phyloP scores from a whole-genome alignment of 257 asterid species.

The Lavandula angustifolia region DNA sequence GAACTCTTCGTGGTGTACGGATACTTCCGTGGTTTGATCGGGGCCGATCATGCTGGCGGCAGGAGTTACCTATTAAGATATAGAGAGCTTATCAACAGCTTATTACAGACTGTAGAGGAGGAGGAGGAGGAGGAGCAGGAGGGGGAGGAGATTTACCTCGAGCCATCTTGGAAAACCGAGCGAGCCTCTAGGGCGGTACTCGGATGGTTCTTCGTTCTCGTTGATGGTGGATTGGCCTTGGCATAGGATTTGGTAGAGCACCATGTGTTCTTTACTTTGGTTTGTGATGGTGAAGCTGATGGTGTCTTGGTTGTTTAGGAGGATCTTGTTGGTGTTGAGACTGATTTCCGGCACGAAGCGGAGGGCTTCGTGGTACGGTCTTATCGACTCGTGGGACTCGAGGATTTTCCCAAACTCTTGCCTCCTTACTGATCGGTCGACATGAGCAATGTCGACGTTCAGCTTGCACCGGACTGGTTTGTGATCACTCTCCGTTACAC shows the following conservation, averaged over 20 bases:
- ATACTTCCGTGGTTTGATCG: slow-evolving; percentile 55
- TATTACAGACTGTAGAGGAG: background rate
- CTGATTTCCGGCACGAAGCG: slow-evolving; percentile 64
- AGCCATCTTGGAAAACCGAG: slow-evolving; percentile 95
- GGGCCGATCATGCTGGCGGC: slow-evolving; percentile 67
- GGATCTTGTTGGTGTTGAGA: slow-evolving; percentile 49
- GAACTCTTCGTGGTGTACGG: slow-evolving; percentile 63
- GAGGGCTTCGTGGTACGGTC: slow-evolving; percentile 52
- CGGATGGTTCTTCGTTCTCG: slow-evolving; percentile 50
- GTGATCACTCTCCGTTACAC: slow-evolving; percentile 93
- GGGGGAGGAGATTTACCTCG: slow-evolving; percentile 47
- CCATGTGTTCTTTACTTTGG: slow-evolving; percentile 60
- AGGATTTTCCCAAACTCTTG: slow-evolving; percentile 71
- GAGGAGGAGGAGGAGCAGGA: background rate
- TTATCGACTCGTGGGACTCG: slow-evolving; percentile 45
- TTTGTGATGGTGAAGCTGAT: slow-evolving; percentile 69
- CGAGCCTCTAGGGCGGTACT: slow-evolving; percentile 63
- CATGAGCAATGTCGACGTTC: slow-evolving; percentile 69
- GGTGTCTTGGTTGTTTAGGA: slow-evolving; percentile 71
- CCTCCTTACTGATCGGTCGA: slow-evolving; percentile 80
- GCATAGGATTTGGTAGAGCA: slow-evolving; percentile 64
- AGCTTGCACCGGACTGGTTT: slow-evolving; percentile 92
- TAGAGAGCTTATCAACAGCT: background rate
- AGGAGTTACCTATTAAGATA: slow-evolving; percentile 58
- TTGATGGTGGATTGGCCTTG: slow-evolving; percentile 69